phyloP scores from a whole-genome alignment of 2,329 filamentous ascomycete species.

The Exophiala oligosperma region DNA sequence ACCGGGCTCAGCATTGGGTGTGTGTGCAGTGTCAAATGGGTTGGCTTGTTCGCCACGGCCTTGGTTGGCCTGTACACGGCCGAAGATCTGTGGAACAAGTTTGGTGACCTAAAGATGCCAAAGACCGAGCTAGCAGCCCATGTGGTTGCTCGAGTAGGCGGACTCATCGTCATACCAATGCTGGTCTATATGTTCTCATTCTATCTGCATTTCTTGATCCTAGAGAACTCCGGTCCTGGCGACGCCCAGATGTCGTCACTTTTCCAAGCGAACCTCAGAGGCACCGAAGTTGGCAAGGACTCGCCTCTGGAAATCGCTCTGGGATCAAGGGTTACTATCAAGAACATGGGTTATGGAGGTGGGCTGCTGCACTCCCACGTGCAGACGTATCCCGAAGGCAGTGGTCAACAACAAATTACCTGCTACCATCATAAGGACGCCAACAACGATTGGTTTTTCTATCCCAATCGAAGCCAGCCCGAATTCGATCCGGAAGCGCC shows the following conservation, averaged over 20 bases:
- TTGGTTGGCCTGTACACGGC: conserved; percentile 93
- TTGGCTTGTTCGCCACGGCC: conserved; percentile 92
- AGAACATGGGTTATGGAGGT: conserved; percentile 99
- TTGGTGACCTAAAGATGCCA: conserved; percentile 90
- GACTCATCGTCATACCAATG: conserved; percentile 84
- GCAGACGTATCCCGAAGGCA: conserved; percentile 30
- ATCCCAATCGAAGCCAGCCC: conserved; percentile 78
- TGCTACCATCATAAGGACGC: conserved; percentile 99
- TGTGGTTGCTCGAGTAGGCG: conserved; percentile 74
- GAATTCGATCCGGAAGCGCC: conserved; percentile 73
- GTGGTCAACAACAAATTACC: conserved; percentile 87
- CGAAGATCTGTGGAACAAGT: conserved; percentile 98
- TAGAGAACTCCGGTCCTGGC: conserved; percentile 90
- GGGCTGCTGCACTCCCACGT: conserved; percentile 60
- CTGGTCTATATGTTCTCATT: conserved; percentile 96
- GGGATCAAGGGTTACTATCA: conserved; percentile 87
- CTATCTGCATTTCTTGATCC: conserved; percentile 87
- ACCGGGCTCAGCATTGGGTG: conserved; percentile 95
- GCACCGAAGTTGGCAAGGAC: conserved; percentile 90
- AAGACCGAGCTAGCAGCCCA: conserved; percentile 74
- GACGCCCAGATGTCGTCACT: conserved; percentile 99
- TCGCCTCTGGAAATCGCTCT: conserved; percentile 89
- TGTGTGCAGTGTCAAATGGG: conserved; percentile 97
- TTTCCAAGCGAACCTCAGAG: conserved; percentile 94
- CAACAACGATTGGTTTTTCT: conserved; percentile 99